Conservation (phyloP, 202 grass and related monocot species). For the Setaria viridis region DNA sequence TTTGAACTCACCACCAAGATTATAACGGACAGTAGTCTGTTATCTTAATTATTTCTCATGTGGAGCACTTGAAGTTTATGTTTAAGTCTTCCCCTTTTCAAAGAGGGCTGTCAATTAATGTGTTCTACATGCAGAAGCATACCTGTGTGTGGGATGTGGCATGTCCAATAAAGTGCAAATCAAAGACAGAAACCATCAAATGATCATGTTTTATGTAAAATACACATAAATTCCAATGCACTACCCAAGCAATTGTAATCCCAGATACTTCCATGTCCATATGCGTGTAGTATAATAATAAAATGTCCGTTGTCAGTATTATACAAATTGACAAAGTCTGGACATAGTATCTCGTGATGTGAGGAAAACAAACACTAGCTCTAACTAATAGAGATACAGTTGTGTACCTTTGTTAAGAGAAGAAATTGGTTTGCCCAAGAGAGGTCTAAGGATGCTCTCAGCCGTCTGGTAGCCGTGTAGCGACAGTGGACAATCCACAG, state of each 20-base stretch:
- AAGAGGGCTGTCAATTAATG: too few relatives aligned
- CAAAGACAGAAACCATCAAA: not conserved
- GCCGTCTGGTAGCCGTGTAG: not conserved
- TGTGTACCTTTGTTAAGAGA: not conserved
- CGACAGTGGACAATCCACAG: too few relatives aligned
- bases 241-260: not conserved
- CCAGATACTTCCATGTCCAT: too few relatives aligned
- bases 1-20: too few relatives aligned
- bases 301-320: not conserved
- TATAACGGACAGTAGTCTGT: too few relatives aligned
- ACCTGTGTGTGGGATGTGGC: too few relatives aligned
- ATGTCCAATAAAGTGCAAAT: not conserved
- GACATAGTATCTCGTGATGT: not conserved
- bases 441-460: not conserved
- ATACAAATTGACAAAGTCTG: not conserved
- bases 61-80: too few relatives aligned
- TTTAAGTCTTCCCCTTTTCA: too few relatives aligned
- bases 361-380: not conserved
- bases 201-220: not conserved
- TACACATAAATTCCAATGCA: not conserved
- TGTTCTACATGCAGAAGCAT: too few relatives aligned
- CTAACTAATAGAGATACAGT: not conserved
- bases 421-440: not conserved
- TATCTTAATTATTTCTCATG: too few relatives aligned
- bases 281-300: not conserved